phyloP scores from a whole-genome alignment of 192 early-diverging fungal species.

The Chytriomyces confervae region DNA sequence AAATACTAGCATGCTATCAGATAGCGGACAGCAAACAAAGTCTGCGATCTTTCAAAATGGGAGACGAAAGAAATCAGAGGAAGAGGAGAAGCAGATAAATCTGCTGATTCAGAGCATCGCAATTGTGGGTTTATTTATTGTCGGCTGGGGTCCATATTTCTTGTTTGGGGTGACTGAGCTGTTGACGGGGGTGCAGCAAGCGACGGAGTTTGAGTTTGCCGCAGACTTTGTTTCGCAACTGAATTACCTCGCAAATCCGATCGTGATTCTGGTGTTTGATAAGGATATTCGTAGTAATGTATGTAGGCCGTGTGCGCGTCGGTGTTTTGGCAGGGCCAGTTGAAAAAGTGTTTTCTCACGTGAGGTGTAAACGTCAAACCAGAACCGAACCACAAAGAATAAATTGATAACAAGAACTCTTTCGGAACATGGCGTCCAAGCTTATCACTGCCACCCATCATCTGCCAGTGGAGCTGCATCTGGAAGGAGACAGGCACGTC shows the following conservation, averaged over 20 bases:
- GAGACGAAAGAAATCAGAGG: background rate
- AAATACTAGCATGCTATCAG: no score
- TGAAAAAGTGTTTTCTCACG: no score
- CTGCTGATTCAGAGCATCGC: background rate
- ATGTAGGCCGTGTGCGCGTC: no score
- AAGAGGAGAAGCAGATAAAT: background rate
- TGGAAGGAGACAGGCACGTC: slow-evolving; percentile 8
- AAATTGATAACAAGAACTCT: no score
- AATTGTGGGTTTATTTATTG: background rate
- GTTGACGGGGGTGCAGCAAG: background rate
- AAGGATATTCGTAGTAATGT: background rate
- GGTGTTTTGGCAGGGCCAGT: no score
- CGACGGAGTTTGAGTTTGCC: background rate
- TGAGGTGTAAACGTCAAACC: no score
- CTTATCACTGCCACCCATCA: slow-evolving; percentile 31
- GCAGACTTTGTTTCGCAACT: background rate
- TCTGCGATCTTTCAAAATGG: no score
- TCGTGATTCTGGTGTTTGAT: background rate
- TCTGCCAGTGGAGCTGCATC: slow-evolving; percentile 20
- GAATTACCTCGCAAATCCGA: background rate
- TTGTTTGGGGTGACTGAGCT: background rate
- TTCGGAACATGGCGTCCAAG: background rate
- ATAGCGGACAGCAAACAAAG: no score
- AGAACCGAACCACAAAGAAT: no score
- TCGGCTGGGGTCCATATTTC: background rate